Base-by-base conservation (phyloP, 2,329 filamentous ascomycete species). In the Dendrostoma leiphaemia region DNA sequence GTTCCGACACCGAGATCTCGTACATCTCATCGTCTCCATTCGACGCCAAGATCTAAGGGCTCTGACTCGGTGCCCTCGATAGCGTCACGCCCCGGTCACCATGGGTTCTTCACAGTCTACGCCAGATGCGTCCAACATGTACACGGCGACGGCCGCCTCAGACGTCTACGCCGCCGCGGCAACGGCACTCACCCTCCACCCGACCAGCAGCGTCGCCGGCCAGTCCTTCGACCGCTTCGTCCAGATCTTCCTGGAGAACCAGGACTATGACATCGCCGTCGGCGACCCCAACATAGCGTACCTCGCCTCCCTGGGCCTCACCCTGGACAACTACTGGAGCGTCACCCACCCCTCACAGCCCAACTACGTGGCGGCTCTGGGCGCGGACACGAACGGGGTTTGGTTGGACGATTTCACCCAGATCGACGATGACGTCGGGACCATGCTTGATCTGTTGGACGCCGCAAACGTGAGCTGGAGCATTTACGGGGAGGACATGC, bases 221-320 rank as follows among this genome's bases (percentile, higher is more conserved):
- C 73, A 77, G 53, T 75, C 73, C 0, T 85, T 85, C 61, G 74
- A 84, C 62, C 76, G 82, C 21, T 82, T 84, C 57, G 76, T 81
- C 37, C 76, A 80, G 56, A 80, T 85, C 61, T 85, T 81, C 81
- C 68, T 85, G 19, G 82, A 85, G 68, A 85, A 85, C 63, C 59
- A 83, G 48, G 74, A 73, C 66, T 84, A 75, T 57, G 69, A 74
- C 51, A 74, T 76, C 43, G 77, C 79, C 3, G 71, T 70, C 15
- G 71, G 71, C 5, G 77, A 84, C 61, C 68, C 61, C 61, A 76
- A 76, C 61, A 65, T 81, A 21, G 66, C 69, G 54, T 79, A 71
- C 64, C 70, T 83, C 32, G 78, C 79, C 3, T 71, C 67, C 32
- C 71, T 80, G 64, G 83, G 83, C 26, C 78, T 86, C 56, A 73